phyloP scores from a whole-genome alignment of 805 yeast species.

The Myxozyma sirexii region DNA sequence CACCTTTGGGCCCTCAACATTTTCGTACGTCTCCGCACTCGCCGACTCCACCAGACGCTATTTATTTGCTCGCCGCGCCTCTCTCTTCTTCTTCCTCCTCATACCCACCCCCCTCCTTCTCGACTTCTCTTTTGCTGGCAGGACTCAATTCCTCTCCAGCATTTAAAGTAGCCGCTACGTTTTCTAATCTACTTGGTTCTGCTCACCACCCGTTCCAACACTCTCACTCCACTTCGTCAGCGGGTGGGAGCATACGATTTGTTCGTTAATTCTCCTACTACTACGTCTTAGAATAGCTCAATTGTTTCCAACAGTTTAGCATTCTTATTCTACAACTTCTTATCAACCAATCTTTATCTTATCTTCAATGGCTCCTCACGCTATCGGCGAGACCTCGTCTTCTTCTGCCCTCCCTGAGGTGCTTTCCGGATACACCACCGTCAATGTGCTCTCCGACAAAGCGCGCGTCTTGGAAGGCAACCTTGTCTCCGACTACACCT shows the following conservation, averaged over 20 bases:
- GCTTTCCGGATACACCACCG: constrained; percentile 48
- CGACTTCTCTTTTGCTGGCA: neutral
- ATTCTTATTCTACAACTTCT: constrained; percentile 41
- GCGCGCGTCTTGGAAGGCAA: constrained; percentile 52
- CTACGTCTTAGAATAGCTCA: neutral
- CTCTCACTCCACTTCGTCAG: constrained; percentile 49
- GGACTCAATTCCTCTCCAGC: constrained; percentile 11
- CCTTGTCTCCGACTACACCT: constrained; percentile 60
- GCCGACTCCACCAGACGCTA: neutral
- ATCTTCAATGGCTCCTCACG: constrained; percentile 42
- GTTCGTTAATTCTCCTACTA: constrained; percentile 42
- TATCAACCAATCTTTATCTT: constrained; percentile 6
- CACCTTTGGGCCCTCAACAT: no score
- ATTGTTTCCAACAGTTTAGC: constrained; percentile 33
- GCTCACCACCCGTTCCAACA: constrained; percentile 49
- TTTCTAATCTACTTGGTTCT: constrained; percentile 47
- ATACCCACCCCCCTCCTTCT: neutral
- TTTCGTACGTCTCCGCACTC: neutral
- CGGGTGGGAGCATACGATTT: constrained; percentile 51
- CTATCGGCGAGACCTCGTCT: constrained; percentile 36
- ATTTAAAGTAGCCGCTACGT: constrained; percentile 41
- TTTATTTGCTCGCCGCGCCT: no score
- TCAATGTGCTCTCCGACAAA: constrained; percentile 58
- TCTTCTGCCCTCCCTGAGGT: constrained; percentile 40
- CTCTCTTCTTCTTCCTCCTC: neutral